These are phyloP conservation scores for Trichoderma erinaceum DNA, from an alignment of 495 filamentous ascomycete genomes.

Conservation along the genomic window DNA sequence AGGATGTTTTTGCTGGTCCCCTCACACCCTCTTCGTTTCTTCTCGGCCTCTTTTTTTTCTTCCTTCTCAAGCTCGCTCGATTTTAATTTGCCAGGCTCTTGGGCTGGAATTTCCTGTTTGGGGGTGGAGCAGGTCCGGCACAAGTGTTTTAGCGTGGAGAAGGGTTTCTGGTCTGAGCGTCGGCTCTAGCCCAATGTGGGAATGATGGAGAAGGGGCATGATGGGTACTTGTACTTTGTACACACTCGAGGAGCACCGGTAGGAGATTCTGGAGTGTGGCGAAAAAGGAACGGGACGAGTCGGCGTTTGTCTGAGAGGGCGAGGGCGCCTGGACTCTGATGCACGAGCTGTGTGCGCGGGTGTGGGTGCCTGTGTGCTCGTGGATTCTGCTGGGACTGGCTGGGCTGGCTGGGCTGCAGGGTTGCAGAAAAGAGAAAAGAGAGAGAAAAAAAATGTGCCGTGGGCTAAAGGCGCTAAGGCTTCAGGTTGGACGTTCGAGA, in stretches of 20 bases:
- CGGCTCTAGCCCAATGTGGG: neutral
- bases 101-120: conserved; percentile 13
- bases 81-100: conserved; percentile 8
- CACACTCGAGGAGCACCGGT: neutral
- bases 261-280: neutral
- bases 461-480: neutral
- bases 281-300: conserved; percentile 13
- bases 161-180: conserved; percentile 9
- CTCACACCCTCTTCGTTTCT: neutral
- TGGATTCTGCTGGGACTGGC: neutral
- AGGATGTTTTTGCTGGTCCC: neutral
- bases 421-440: too few species aligned
- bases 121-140: conserved; percentile 11
- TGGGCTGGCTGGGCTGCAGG: neutral
- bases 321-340: neutral
- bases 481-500: neutral
- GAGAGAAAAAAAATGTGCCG: neutral
- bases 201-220: conserved; percentile 3
- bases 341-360: neutral
- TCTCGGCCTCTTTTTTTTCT: neutral
- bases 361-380: neutral
- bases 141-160: conserved; percentile 8
- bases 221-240: too few species aligned
- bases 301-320: neutral
- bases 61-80: neutral